Evolutionary conservation across 768 basidiomycete species (phyloP), one percentile per base, ranked within the genome.

Genomic region (Psilocybe subaeruginosa): DNA sequence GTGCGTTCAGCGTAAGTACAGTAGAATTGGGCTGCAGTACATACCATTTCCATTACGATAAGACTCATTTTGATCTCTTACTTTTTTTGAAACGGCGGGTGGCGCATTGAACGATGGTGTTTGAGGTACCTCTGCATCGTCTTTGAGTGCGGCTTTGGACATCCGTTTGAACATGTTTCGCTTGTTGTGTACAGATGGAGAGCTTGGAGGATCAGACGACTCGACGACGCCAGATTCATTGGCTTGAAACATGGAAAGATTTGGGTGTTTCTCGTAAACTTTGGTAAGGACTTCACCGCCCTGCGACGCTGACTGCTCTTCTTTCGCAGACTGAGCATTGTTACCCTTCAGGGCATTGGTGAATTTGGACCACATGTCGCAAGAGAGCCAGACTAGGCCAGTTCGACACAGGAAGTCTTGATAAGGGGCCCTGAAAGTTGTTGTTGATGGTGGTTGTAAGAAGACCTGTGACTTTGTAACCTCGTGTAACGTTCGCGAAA

Each of bases 301-400:
- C 51, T 73, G 70, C 27, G 72, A 68, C n/a, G 56, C 56, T 14
- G 49, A 46, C 29, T 51, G 54, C 16, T 41, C 71, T 58, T 58
- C 73, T 69, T 55, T 76, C 68, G 33, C 75, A 69, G 64, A 71
- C 69, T 54, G 71, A 61, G 23, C 23, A 23, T 76, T 75, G 58
- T 73, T 70, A 39, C 76, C 71, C 69, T 83, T 88, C 63, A 89
- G 77, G 55, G 80, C 84, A 66, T 77, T 81, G 69, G 80, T 84
- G 45, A 88, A 68, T 72, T 84, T 89, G 4, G 87, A 82, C 86
- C 87, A 89, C 86, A 88, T 88, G 45, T 61, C 56, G 37, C 53
- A 54, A 56, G 19, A 37, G 60, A 48, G 45, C 9, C 35, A 35
- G 43, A 39, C 43, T 17, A 31, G 55, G 60, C 45, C 59, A 50